Conservation (phyloP, 805 yeast species). For the Candida tammaniensis region DNA sequence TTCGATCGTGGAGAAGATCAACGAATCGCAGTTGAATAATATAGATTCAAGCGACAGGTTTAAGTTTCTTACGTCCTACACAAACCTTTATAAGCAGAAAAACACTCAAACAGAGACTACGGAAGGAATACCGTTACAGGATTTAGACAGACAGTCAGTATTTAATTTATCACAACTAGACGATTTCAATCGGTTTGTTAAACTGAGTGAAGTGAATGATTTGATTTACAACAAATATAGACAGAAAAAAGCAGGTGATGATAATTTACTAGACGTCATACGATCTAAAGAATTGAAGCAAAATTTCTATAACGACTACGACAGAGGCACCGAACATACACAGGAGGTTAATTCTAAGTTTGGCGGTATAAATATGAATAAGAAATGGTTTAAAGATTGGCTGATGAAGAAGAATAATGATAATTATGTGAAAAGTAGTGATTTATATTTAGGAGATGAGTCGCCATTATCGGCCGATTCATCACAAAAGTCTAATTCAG, state of each 20-base stretch:
- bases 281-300: conserved; percentile 22
- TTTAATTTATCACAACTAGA: conserved; percentile 30
- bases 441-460: conserved; percentile 4
- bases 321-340: conserved; percentile 7
- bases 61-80: conserved; percentile 25
- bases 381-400: conserved; percentile 16
- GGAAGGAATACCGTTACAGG: conserved; percentile 17
- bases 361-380: conserved; percentile 2
- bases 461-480: conserved; percentile 7
- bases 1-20: conserved; percentile 22
- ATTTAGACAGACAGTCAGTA: conserved; percentile 18
- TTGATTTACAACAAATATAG: conserved; percentile 21
- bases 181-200: conserved; percentile 33
- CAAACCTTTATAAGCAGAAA: conserved; percentile 11
- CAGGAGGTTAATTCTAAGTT: conserved; percentile 3
- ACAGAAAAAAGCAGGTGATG: conserved; percentile 12
- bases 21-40: conserved; percentile 7
- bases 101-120: conserved; percentile 7
- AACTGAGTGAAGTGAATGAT: conserved; percentile 34
- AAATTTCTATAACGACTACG: conserved; percentile 23
- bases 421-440: conserved; percentile 5
- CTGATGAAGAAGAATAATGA: conserved; percentile 7
- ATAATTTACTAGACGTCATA: conserved; percentile 25
- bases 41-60: conserved; percentile 21
- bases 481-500: conserved; percentile 8